phyloP scores from a whole-genome alignment of 2,329 filamentous ascomycete species.

The Botryosphaeria dothidea region DNA sequence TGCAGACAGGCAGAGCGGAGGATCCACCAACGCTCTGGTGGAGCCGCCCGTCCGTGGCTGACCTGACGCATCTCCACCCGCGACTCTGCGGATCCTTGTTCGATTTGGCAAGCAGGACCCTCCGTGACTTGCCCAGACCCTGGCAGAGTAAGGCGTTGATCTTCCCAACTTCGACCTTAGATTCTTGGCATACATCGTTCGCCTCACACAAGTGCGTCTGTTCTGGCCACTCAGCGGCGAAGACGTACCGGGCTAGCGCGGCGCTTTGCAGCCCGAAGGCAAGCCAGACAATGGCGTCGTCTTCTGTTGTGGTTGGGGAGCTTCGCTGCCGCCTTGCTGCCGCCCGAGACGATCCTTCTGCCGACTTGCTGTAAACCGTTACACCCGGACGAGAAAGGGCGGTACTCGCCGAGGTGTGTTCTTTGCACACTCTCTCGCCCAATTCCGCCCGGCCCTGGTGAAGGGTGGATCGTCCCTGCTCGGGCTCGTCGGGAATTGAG shows the following conservation, averaged over 20 bases:
- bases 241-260: neutral
- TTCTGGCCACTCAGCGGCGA: neutral
- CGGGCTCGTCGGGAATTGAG: neutral
- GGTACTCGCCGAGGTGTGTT: neutral
- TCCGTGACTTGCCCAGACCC: neutral
- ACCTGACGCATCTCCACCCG: neutral
- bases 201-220: conserved; percentile 8
- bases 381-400: neutral
- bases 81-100: conserved; percentile 4
- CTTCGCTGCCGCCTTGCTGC: neutral
- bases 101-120: conserved; percentile 5
- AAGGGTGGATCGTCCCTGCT: neutral
- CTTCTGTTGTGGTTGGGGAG: no score
- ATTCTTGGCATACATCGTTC: conserved; percentile 9
- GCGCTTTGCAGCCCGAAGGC: neutral
- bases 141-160: neutral
- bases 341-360: neutral
- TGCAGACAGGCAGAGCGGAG: neutral
- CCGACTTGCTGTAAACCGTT: conserved; percentile 2
- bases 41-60: neutral
- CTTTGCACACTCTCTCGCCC: neutral
- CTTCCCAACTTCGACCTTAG: conserved; percentile 4
- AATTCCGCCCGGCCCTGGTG: neutral
- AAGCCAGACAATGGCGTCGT: neutral
- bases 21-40: neutral